Base-by-base conservation (phyloP, 2,329 filamentous ascomycete species). In the Mycosphaerella sp. region DNA sequence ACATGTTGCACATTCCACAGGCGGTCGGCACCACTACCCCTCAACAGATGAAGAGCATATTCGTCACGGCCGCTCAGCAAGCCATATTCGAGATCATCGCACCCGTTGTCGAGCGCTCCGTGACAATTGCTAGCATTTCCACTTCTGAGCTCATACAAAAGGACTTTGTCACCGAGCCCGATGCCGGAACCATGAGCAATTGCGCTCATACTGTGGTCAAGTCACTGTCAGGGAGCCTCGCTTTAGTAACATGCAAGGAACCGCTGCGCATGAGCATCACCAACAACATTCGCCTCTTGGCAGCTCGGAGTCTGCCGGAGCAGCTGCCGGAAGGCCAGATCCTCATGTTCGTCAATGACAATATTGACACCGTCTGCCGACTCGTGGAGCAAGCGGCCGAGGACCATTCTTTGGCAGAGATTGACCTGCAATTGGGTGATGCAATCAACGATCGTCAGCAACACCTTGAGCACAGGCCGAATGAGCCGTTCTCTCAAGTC, bases 341-440 rank as follows among this genome's bases (percentile, higher is more conserved):
- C 57, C 82, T 97, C 53, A 96, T 98, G 89, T 97, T 95, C 71
- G 92, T 98, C 57, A 98, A 97, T 70, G 92, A 95, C 61, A 98
- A 98, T 69, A 80, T 98, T 31, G 93, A 98, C 63, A 80, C 90
- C 40, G 92, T 95, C 45, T 97, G 93, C 67, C 86, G 82, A 63
- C 88, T 96, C 59, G 95, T 98, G 44, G 93, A 98, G 72, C 90
- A 93, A 70, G 91, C 93, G 49, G 95, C 93, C 2, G 92, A 97
- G 69, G 88, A 95, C 66, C 87, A 92, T 57, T 93, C 93, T 8
- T 78, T 96, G 39, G 87, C 89, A 1, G 93, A 98, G 70, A 97
- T 98, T 55, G 92, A 98, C 69, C 87, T 95, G 58, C 87, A 95
- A 72, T 87, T 98, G 46, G 87, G 93, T 69, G 75, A 80, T 21